Evolutionary conservation across 2,329 filamentous ascomycete genomes (phyloP), one percentile per base, ranked within the genome.

Genomic region (Paecilomyces formosus): DNA sequence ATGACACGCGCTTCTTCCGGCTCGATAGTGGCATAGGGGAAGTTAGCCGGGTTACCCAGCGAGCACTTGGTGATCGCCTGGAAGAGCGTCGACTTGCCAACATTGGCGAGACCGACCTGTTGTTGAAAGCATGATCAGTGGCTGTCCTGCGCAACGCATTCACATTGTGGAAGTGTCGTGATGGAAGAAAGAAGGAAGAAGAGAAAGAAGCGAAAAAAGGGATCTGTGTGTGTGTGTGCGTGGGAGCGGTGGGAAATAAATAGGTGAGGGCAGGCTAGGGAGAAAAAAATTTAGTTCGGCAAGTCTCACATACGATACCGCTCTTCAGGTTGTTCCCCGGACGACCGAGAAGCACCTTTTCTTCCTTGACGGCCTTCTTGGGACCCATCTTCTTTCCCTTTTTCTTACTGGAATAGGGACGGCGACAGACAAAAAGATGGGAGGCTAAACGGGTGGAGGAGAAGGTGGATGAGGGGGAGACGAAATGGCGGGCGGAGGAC

Each of bases 21-120:
- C 68, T 99, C 92, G 78, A 99, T 99, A 70, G 94, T 99, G 73
- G 94, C 94, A 82, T 96, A 99, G 58, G 94, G 94, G 76, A 97
- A 99, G 81, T 99, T 99, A 81, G 94, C 94, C 70, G 95, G 95
- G 82, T 97, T 99, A 80, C 95, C 94, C 71, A 99, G 88, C 65
- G 87, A 86, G 78, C 89, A 96, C 83, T 97, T 97, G 74, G 94
- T 99, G 79, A 99, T 97, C 74, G 94, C 92, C 83, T 99, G 95
- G 86, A 99, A 99, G 70, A 99, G 87, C 33, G 95, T 99, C 66
- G 94, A 99, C 82, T 99, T 99, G 78, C 94, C 94, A 69, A 99
- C 95, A 78, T 99, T 99, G 78, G 94, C 94, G 72, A 99, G 87
- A 80, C 94, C 94, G 78, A 99, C 92, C 92, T 96, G 76, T 57